Evolutionary conservation across 352 stramenopile genomes (phyloP).

Genomic region (Phytopythium helicoides): DNA sequence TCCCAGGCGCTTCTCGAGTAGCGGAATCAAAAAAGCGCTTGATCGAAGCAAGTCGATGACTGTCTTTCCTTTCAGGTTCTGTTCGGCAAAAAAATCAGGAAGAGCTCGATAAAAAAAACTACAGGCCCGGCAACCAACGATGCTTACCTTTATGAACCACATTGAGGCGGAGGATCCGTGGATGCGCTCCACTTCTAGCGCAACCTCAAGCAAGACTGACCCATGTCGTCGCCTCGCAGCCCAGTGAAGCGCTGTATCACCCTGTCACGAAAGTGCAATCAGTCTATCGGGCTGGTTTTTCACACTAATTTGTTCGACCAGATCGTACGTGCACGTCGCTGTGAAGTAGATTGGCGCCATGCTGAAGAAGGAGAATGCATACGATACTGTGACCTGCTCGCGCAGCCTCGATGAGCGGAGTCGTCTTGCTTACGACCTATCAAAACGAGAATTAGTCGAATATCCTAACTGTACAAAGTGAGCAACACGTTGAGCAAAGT

Average conservation of each 20-base stretch:
- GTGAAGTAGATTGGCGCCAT: constrained; percentile 39
- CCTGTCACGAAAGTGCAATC: constrained; percentile 16
- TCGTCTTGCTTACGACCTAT: constrained; percentile 47
- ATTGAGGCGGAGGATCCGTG: constrained; percentile 22
- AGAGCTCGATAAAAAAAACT: too few relatives aligned
- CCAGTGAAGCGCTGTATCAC: constrained; percentile 76
- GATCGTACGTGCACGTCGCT: constrained; percentile 39
- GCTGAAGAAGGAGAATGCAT: constrained; percentile 41
- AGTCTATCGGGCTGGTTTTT: too few relatives aligned
- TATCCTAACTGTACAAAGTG: not conserved
- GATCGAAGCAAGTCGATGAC: constrained; percentile 43
- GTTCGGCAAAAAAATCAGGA: not conserved
- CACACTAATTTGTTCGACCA: not conserved
- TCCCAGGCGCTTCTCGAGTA: constrained; percentile 49
- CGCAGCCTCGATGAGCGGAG: constrained; percentile 58
- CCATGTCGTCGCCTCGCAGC: constrained; percentile 49
- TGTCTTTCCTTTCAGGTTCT: constrained; percentile 63
- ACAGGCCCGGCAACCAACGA: too few relatives aligned
- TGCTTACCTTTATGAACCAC: constrained; percentile 63
- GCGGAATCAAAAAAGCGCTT: constrained; percentile 33
- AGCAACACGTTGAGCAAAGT: too few relatives aligned
- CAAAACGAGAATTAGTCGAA: not conserved
- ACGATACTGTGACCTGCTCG: constrained; percentile 45
- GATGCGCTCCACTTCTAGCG: constrained; percentile 30
- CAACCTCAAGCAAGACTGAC: constrained; percentile 45